Percentiles rank a stretch among this genome's conserved stretches.
Conservation (phyloP, 768 basidiomycete genomes). For the Leccinum rimulosum region DNA sequence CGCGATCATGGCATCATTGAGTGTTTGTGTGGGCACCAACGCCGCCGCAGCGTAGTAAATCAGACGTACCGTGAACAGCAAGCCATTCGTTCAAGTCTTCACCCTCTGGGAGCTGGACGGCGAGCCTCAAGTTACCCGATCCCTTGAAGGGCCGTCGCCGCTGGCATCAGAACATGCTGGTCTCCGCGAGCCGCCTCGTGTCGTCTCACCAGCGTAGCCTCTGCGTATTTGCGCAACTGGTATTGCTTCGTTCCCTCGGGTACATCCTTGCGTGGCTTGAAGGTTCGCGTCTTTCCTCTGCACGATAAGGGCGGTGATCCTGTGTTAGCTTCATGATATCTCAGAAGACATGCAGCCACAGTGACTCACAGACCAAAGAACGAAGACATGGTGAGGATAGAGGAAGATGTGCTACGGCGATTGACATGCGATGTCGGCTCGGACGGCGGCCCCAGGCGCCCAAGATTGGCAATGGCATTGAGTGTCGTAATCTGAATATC, state of each 20-base stretch:
- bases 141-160: conserved; percentile 49
- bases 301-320: conserved; percentile 4
- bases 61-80: conserved; percentile 87
- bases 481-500: not conserved
- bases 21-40: not conserved
- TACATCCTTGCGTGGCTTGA: conserved; percentile 94
- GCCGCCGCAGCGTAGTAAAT: not conserved
- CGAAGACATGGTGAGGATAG: conserved; percentile 60
- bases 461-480: conserved; percentile 15
- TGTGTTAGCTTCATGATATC: conserved; percentile 9
- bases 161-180: conserved; percentile 12
- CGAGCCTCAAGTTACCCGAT: conserved; percentile 90
- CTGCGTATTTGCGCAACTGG: conserved; percentile 95
- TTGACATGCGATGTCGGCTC: conserved; percentile 4
- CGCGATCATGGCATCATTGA: conserved; percentile 3
- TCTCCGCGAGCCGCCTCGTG: not conserved
- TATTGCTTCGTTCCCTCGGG: conserved; percentile 98
- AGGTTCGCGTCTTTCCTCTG: conserved; percentile 90
- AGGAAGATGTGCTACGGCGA: conserved; percentile 8
- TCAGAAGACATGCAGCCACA: not conserved
- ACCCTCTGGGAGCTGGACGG: conserved; percentile 93
- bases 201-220: conserved; percentile 76
- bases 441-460: not conserved
- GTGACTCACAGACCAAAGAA: conserved; percentile 80
- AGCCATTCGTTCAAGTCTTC: conserved; percentile 99